phyloP scores from a whole-genome alignment of 495 filamentous ascomycete genomes.

The Alectoria sarmentosa region DNA sequence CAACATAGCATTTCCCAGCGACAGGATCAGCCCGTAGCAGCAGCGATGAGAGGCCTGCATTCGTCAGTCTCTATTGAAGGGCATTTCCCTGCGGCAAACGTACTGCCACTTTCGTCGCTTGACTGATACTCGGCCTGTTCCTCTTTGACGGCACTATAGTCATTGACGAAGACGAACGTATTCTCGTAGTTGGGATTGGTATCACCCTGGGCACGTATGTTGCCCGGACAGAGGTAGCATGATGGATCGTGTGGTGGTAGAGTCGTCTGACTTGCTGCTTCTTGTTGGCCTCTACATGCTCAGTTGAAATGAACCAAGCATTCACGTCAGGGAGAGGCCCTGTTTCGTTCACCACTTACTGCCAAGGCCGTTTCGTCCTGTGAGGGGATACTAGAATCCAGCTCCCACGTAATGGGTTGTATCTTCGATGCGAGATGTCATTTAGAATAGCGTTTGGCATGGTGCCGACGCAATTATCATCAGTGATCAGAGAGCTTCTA shows the following conservation, averaged over 20 bases:
- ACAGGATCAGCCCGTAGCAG: constrained; percentile 80
- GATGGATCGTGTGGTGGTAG: constrained; percentile 75
- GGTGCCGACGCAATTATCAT: constrained; percentile 5
- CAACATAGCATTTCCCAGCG: constrained; percentile 94
- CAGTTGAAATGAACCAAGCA: constrained; percentile 11
- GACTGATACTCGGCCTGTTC: constrained; percentile 65
- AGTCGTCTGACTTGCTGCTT: constrained; percentile 67
- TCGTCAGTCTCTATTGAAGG: constrained; percentile 17
- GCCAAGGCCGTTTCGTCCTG: constrained; percentile 94
- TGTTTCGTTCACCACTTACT: constrained; percentile 53
- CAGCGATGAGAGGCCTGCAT: constrained; percentile 59
- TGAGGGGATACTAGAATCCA: constrained; percentile 95
- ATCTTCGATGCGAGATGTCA: constrained; percentile 94
- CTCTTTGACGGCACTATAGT: constrained; percentile 96
- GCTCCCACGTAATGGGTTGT: constrained; percentile 81
- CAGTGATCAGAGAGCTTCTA: neutral
- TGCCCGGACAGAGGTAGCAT: constrained; percentile 97
- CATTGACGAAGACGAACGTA: constrained; percentile 95
- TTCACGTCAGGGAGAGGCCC: constrained; percentile 6
- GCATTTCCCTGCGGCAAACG: constrained; percentile 4
- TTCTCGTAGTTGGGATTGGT: constrained; percentile 76
- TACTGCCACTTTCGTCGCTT: constrained; percentile 46
- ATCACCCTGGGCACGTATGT: constrained; percentile 85
- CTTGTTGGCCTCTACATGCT: constrained; percentile 72
- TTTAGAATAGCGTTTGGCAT: constrained; percentile 73